Evolutionary conservation across 495 filamentous ascomycete species (phyloP).

Genomic region (Podospora sp.): DNA sequence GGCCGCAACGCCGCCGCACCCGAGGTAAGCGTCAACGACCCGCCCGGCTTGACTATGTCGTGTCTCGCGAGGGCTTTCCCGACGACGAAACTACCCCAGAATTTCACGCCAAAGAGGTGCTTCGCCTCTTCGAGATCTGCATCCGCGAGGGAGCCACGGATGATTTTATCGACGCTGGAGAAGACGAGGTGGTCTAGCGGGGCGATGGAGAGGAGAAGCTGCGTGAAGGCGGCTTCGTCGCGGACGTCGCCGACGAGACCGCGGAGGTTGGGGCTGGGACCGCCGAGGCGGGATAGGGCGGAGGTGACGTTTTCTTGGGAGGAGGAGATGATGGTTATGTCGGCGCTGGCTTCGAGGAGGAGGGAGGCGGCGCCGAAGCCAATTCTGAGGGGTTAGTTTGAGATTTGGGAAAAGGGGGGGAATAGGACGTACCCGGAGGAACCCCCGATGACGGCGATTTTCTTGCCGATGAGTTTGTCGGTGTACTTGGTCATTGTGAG

Average conservation of each 20-base stretch:
- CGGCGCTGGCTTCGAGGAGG: slow-evolving; percentile 48
- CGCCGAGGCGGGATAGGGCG: slow-evolving; percentile 33
- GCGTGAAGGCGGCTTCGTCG: slow-evolving; percentile 40
- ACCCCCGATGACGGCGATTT: slow-evolving; percentile 43
- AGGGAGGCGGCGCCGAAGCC: slow-evolving; percentile 53
- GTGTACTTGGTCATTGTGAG: slow-evolving; percentile 30
- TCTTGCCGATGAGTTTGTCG: slow-evolving; percentile 39
- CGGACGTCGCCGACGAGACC: slow-evolving; percentile 42
- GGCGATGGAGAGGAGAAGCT: slow-evolving; percentile 34
- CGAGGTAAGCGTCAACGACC: slow-evolving; percentile 57
- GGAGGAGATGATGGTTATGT: slow-evolving; percentile 54
- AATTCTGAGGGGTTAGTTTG: slow-evolving; percentile 32
- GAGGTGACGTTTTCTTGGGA: slow-evolving; percentile 36
- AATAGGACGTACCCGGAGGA: slow-evolving; percentile 33
- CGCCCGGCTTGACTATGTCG: slow-evolving; percentile 43
- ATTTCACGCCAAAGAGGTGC: slow-evolving; percentile 49
- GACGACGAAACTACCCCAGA: slow-evolving; percentile 45
- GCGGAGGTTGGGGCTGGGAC: slow-evolving; percentile 27
- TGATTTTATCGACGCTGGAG: slow-evolving; percentile 48
- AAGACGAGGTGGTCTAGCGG: slow-evolving; percentile 50
- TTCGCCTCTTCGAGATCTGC: slow-evolving; percentile 42
- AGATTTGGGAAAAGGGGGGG: background rate
- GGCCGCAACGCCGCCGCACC: slow-evolving; percentile 49
- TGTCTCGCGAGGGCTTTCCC: slow-evolving; percentile 45
- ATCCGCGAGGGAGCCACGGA: slow-evolving; percentile 43